Evolutionary conservation across 306 rosid genomes (phyloP).

Genomic region (Fagus crenata): DNA sequence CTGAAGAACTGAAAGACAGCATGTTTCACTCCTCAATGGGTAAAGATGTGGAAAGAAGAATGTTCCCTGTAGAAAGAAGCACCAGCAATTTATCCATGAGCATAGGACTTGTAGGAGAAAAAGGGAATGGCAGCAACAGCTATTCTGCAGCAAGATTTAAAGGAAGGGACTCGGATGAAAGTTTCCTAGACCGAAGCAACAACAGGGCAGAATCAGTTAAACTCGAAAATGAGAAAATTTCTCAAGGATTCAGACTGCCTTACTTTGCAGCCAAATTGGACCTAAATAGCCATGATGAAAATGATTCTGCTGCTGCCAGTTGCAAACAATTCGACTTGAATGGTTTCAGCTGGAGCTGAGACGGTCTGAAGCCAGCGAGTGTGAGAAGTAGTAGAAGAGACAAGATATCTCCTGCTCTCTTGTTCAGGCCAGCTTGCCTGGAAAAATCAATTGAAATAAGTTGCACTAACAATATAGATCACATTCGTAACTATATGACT

Average conservation of each 20-base stretch:
- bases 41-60: conserved; percentile 38
- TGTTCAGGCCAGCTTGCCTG: neutral
- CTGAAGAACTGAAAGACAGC: conserved; percentile 38
- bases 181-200: conserved; percentile 31
- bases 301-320: conserved; percentile 47
- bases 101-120: conserved; percentile 52
- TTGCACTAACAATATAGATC: neutral
- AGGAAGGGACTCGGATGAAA: conserved; percentile 38
- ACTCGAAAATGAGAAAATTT: conserved; percentile 36
- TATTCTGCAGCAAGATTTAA: conserved; percentile 34
- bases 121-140: conserved; percentile 16
- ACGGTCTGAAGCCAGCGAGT: conserved; percentile 8
- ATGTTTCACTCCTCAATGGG: conserved; percentile 39
- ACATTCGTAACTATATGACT: neutral
- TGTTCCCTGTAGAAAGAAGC: conserved; percentile 35
- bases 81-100: conserved; percentile 51
- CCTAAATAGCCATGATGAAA: conserved; percentile 56
- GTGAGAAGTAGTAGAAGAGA: neutral
- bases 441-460: conserved; percentile 9
- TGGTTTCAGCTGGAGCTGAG: conserved; percentile 67
- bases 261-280: conserved; percentile 53
- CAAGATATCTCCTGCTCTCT: neutral
- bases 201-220: conserved; percentile 27
- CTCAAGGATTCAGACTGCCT: conserved; percentile 36
- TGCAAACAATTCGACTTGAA: conserved; percentile 77